Evolutionary conservation across 352 stramenopile genomes (phyloP).

Genomic region (Pythium biforme): DNA sequence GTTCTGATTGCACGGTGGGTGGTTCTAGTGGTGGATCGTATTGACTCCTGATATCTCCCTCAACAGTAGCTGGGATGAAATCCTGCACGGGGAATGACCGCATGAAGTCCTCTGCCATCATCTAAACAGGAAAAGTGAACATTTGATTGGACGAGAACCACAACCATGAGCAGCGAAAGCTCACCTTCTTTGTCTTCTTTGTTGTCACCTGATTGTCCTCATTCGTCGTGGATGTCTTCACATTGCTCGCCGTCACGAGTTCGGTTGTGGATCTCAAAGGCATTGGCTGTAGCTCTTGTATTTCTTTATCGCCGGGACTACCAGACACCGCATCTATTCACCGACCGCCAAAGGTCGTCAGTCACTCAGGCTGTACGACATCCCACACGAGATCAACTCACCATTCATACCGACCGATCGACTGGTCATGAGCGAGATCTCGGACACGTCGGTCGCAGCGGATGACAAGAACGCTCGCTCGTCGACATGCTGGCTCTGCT

Average conservation of each 20-base stretch:
- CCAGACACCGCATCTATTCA: background rate
- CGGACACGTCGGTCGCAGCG: conserved; percentile 36
- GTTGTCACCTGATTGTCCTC: conserved; percentile 8
- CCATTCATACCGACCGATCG: conserved; percentile 22
- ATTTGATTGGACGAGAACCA: too few species aligned
- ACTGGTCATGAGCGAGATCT: conserved; percentile 35
- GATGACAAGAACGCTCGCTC: conserved; percentile 36
- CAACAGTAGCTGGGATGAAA: conserved; percentile 46
- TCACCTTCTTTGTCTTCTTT: conserved; percentile 28
- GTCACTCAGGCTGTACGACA: too few species aligned
- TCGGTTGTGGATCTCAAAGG: background rate
- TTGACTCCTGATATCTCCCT: background rate
- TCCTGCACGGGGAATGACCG: conserved; percentile 68
- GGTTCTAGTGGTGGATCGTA: too few species aligned
- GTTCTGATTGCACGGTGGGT: too few species aligned
- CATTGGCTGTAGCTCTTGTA: background rate
- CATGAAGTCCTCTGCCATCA: conserved; percentile 59
- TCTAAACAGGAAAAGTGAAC: conserved; percentile 10
- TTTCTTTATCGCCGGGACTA: background rate
- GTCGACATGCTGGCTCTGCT: conserved; percentile 38
- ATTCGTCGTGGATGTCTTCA: background rate
- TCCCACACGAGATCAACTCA: too few species aligned
- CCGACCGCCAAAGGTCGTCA: too few species aligned
- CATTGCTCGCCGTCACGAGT: background rate
- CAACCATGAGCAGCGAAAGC: conserved; percentile 21